A percentile compares a stretch with the other conserved stretches of the same genome.
phyloP scores from a whole-genome alignment of 345 rosid genomes.

The Citrus unshiu region DNA sequence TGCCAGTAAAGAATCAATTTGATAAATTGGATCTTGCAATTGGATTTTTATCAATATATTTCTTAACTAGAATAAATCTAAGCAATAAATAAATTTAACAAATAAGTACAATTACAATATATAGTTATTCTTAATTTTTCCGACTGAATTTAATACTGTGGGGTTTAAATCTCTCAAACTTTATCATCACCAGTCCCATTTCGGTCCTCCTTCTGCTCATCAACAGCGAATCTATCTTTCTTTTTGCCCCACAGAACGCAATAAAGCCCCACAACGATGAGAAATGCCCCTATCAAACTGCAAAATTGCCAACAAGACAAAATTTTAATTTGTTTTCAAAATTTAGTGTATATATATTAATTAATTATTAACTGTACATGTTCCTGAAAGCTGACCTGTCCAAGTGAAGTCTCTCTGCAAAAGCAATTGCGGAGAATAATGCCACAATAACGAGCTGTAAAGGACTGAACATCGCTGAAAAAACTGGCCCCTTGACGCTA shows the following conservation, averaged over 20 bases:
- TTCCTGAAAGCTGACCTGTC: constrained; percentile 23
- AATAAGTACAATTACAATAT: too few relatives aligned
- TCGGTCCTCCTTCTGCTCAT: background rate
- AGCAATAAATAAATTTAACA: too few relatives aligned
- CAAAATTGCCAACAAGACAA: background rate
- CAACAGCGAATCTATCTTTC: constrained; percentile 8
- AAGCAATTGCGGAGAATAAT: constrained; percentile 38
- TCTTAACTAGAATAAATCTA: too few relatives aligned
- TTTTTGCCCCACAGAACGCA: constrained; percentile 41
- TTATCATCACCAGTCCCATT: background rate
- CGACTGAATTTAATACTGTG: background rate
- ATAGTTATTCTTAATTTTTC: too few relatives aligned
- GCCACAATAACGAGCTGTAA: constrained; percentile 31
- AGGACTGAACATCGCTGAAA: constrained; percentile 41
- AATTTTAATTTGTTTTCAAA: too few relatives aligned
- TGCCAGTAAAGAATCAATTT: too few relatives aligned
- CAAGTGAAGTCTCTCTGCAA: constrained; percentile 43
- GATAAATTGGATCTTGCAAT: too few relatives aligned
- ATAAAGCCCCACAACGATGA: constrained; percentile 30
- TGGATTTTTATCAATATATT: too few relatives aligned
- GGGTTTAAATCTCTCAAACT: background rate
- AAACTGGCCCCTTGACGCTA: constrained; percentile 42
- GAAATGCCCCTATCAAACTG: constrained; percentile 9
- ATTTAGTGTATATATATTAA: too few relatives aligned
- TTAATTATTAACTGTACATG: too few relatives aligned